Percentiles rank a stretch among this genome's conserved stretches.
Evolutionary conservation across 305 asterid genomes (phyloP).

Genomic region (Nicotiana rustica): DNA sequence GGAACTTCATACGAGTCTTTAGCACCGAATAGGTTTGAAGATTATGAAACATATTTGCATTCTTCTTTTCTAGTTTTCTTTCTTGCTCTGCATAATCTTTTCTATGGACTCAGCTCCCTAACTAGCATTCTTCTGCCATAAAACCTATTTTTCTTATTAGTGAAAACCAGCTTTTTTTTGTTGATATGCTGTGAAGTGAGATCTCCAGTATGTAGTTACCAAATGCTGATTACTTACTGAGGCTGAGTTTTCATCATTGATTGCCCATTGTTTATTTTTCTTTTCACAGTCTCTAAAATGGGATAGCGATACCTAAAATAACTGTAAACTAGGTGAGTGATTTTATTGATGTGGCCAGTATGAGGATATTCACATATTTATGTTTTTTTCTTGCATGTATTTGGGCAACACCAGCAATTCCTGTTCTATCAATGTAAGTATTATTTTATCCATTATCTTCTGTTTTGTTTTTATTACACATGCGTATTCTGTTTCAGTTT

Average conservation of each 20-base stretch:
- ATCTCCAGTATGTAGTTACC: background rate
- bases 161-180: background rate
- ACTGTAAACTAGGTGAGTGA: constrained; percentile 8
- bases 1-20: background rate
- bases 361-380: constrained; percentile 34
- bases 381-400: constrained; percentile 42
- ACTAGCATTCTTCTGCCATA: constrained; percentile 7
- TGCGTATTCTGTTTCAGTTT: background rate
- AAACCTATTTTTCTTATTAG: background rate
- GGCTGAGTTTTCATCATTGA: background rate
- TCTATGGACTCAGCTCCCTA: background rate
- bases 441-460: constrained; percentile 17
- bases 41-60: constrained; percentile 5
- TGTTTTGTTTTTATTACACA: background rate
- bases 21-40: background rate
- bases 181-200: background rate
- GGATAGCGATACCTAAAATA: constrained; percentile 23
- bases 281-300: background rate
- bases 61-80: constrained; percentile 22
- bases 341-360: constrained; percentile 33
- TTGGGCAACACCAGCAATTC: constrained; percentile 75
- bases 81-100: background rate
- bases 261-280: background rate
- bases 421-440: constrained; percentile 97
- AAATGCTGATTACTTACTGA: background rate